Conservation (phyloP, 2,329 filamentous ascomycete genomes). For the Neofusicoccum sp. region DNA sequence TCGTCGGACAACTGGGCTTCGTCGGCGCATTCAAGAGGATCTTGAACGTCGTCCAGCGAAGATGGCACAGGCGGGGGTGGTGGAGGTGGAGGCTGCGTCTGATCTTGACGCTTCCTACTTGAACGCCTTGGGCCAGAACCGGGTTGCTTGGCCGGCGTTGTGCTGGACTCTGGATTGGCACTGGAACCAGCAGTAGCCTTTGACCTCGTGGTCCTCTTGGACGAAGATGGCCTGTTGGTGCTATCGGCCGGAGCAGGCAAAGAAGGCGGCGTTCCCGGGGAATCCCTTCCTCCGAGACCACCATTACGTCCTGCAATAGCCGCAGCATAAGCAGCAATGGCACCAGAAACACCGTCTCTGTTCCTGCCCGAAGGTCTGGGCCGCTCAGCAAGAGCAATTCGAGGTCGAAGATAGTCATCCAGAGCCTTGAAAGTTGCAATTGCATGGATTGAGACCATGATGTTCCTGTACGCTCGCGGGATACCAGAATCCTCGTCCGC, state of each 20-base stretch:
- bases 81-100: conserved; percentile 51
- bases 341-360: conserved; percentile 62
- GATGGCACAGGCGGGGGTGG: conserved; percentile 44
- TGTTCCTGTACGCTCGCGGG: conserved; percentile 80
- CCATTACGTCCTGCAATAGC: conserved; percentile 59
- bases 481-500: conserved; percentile 91
- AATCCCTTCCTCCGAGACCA: conserved; percentile 30
- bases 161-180: conserved; percentile 43
- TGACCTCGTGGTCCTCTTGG: conserved; percentile 32
- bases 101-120: conserved; percentile 53
- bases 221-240: conserved; percentile 27
- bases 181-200: conserved; percentile 42
- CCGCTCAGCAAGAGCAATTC: conserved; percentile 78
- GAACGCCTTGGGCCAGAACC: conserved; percentile 55
- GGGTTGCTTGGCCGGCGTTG: conserved; percentile 58
- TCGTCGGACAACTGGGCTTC: conserved; percentile 79
- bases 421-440: conserved; percentile 97
- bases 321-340: conserved; percentile 74
- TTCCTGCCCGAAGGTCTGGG: conserved; percentile 58
- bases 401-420: conserved; percentile 90
- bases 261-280: conserved; percentile 30
- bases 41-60: conserved; percentile 27
- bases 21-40: conserved; percentile 86
- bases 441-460: conserved; percentile 98
- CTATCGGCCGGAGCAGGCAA: conserved; percentile 35